Conservation (phyloP, 2,329 filamentous ascomycete species). For the Diplodia corticola region DNA sequence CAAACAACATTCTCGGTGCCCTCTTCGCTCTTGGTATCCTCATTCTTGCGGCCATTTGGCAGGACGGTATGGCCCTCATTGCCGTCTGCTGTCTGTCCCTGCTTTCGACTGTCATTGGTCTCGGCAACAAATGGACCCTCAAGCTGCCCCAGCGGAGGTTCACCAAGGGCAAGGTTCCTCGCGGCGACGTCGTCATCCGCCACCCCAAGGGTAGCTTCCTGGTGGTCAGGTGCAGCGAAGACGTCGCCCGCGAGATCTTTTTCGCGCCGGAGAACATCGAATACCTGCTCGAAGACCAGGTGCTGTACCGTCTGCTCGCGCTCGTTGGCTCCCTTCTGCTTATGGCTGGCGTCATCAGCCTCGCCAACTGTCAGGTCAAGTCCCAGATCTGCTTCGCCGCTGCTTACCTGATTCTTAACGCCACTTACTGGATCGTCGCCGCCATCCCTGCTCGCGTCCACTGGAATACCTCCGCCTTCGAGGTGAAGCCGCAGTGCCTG, state of each 20-base stretch:
- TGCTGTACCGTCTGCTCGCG: conserved; percentile 49
- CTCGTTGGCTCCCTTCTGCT: conserved; percentile 53
- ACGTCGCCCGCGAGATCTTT: conserved; percentile 53
- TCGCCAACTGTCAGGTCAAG: conserved; percentile 51
- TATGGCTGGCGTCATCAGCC: conserved; percentile 54
- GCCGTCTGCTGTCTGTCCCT: conserved; percentile 50
- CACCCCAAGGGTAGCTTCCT: conserved; percentile 54
- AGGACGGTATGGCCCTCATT: conserved; percentile 54
- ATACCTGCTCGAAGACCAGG: conserved; percentile 45
- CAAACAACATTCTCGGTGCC: conserved; percentile 49
- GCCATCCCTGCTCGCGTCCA: conserved; percentile 49
- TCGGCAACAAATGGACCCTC: conserved; percentile 53
- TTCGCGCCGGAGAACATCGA: conserved; percentile 54
- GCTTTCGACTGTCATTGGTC: conserved; percentile 51
- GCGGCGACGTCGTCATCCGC: conserved; percentile 51
- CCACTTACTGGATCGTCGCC: conserved; percentile 54
- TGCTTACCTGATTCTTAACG: conserved; percentile 52
- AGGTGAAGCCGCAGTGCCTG: conserved; percentile 30
- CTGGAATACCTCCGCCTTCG: conserved; percentile 51
- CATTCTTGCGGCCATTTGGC: conserved; percentile 44
- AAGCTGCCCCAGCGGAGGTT: conserved; percentile 42
- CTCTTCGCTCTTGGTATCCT: conserved; percentile 46
- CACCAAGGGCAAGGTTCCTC: conserved; percentile 36
- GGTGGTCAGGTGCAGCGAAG: conserved; percentile 51
- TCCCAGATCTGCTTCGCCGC: conserved; percentile 52